Conservation (phyloP, 139 green algal species). For the Limnomonas spitsbergensis region DNA sequence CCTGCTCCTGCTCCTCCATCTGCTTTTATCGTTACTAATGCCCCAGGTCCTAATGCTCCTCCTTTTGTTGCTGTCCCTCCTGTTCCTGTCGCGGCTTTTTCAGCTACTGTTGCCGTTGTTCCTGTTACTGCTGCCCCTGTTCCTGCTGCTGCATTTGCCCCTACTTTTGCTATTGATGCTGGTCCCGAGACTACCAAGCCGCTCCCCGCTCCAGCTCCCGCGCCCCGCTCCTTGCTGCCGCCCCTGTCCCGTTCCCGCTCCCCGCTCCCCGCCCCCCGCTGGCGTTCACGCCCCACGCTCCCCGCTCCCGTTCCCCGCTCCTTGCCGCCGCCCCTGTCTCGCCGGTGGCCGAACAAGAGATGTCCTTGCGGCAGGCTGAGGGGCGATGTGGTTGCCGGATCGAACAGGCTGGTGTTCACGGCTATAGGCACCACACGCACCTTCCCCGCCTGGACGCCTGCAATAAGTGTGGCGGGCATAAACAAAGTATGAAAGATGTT, state of each 20-base stretch:
- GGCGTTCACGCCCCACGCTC: too few species aligned
- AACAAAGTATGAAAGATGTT: constrained; percentile 1
- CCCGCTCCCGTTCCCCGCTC: too few species aligned
- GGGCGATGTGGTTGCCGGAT: background rate
- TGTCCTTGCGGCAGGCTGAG: background rate
- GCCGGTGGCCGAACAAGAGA: background rate
- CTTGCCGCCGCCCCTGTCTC: too few species aligned
- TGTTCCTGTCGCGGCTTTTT: too few species aligned
- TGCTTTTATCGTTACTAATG: background rate
- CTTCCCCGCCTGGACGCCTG: constrained; percentile 17
- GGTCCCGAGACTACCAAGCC: too few species aligned
- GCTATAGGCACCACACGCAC: constrained; percentile 24
- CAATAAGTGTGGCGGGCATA: too few species aligned
- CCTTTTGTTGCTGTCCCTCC: too few species aligned
- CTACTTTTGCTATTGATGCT: background rate
- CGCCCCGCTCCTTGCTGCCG: too few species aligned
- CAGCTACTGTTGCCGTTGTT: background rate
- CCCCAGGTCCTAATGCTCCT: background rate
- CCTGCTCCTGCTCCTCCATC: background rate
- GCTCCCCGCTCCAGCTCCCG: too few species aligned
- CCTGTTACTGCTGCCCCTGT: background rate
- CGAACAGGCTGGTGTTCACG: constrained; percentile 27
- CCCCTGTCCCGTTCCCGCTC: background rate
- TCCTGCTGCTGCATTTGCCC: background rate
- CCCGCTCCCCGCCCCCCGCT: background rate